A percentile compares a stretch with the other conserved stretches of the same genome.
Conservation (phyloP, 495 filamentous ascomycete species). For the Usnea hakonensis region DNA sequence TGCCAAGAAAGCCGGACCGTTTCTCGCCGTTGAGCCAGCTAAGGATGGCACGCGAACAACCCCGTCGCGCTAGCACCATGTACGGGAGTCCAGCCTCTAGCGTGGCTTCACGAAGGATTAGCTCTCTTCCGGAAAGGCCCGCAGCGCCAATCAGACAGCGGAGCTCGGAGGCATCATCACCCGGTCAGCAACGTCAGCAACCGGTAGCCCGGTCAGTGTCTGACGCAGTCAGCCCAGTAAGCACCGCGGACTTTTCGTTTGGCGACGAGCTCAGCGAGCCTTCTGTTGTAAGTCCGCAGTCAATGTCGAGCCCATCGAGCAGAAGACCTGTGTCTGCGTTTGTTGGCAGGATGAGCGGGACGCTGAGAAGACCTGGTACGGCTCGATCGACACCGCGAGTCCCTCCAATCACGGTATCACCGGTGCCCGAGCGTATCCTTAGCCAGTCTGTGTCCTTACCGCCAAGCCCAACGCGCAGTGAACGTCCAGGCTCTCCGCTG, state of each 20-base stretch:
- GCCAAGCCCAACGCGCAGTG: constrained; percentile 19
- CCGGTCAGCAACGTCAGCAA: constrained; percentile 6
- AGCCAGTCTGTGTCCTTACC: constrained; percentile 20
- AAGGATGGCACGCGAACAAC: constrained; percentile 10
- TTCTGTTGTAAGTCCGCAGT: constrained; percentile 3
- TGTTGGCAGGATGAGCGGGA: constrained; percentile 16
- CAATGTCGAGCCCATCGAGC: constrained; percentile 10
- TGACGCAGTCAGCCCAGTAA: constrained; percentile 18
- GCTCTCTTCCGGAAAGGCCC: constrained; percentile 17
- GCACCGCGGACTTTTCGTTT: constrained; percentile 12
- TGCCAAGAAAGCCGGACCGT: constrained; percentile 15
- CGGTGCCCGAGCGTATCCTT: constrained; percentile 3
- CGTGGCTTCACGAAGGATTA: constrained; percentile 13
- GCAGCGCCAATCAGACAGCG: constrained; percentile 8
- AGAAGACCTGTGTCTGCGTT: constrained; percentile 23
- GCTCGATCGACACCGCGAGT: background rate
- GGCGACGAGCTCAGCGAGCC: constrained; percentile 10
- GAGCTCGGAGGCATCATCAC: constrained; percentile 13
- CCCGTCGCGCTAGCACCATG: constrained; percentile 23
- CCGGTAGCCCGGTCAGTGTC: constrained; percentile 9
- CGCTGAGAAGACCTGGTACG: constrained; percentile 16
- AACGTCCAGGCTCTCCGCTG: constrained; percentile 15
- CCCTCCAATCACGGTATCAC: constrained; percentile 9
- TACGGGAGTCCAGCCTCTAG: constrained; percentile 16
- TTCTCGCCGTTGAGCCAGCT: constrained; percentile 6